A percentile compares a stretch with the other conserved stretches of the same genome.
Conservation (phyloP, 306 rosid genomes). For the Gastrolobium bilobum region DNA sequence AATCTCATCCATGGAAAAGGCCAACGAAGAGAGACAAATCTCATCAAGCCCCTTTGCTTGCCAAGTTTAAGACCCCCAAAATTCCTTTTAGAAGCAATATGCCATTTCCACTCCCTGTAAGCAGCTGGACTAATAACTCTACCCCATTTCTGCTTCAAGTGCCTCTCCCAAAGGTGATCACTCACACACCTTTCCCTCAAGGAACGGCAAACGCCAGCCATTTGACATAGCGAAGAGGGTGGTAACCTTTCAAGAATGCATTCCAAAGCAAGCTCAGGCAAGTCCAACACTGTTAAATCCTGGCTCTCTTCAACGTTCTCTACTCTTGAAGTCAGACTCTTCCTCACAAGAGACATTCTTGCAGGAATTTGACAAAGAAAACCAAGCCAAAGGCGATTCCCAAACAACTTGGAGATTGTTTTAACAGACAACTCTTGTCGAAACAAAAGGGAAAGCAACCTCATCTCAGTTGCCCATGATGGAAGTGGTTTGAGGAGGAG, state of each 20-base stretch:
- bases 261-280: conserved; percentile 82
- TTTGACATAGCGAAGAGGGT: conserved; percentile 62
- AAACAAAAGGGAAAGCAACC: conserved; percentile 59
- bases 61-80: conserved; percentile 54
- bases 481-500: conserved; percentile 61
- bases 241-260: conserved; percentile 82
- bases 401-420: conserved; percentile 44
- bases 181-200: conserved; percentile 78
- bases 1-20: conserved; percentile 73
- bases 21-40: conserved; percentile 70
- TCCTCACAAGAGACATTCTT: conserved; percentile 63
- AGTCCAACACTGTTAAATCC: conserved; percentile 67
- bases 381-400: conserved; percentile 44
- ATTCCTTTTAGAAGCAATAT: conserved; percentile 62
- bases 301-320: conserved; percentile 68
- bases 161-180: conserved; percentile 83
- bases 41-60: conserved; percentile 65
- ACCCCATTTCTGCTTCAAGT: conserved; percentile 80
- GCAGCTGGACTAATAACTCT: conserved; percentile 74
- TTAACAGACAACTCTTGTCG: conserved; percentile 55
- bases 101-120: conserved; percentile 75
- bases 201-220: conserved; percentile 73
- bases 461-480: conserved; percentile 65
- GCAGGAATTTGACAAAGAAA: conserved; percentile 49
- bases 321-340: conserved; percentile 56